Evolutionary conservation across 345 rosid species (phyloP).

Genomic region (Iberis pinnata): DNA sequence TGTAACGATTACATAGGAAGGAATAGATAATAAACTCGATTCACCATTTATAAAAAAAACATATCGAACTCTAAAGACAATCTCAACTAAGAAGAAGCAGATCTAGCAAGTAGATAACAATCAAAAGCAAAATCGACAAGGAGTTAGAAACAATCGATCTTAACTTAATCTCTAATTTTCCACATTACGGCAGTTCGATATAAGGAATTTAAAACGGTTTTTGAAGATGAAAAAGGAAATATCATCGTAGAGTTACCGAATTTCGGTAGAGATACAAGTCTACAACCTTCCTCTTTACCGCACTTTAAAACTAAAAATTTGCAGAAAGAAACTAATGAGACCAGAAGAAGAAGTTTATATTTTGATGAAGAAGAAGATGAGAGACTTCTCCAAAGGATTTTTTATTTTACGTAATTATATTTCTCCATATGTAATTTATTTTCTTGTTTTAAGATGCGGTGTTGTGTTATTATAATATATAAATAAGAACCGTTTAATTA

Average conservation of each 20-base stretch:
- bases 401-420: neutral
- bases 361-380: constrained; percentile 19
- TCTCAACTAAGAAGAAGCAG: constrained; percentile 16
- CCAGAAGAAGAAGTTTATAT: neutral
- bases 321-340: constrained; percentile 15
- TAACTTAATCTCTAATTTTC: constrained; percentile 11
- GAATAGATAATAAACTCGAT: constrained; percentile 9
- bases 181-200: constrained; percentile 27
- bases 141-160: constrained; percentile 20
- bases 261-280: constrained; percentile 23
- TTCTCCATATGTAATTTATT: neutral
- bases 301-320: constrained; percentile 23
- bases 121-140: constrained; percentile 25
- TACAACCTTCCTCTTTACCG: constrained; percentile 29
- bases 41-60: neutral
- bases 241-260: constrained; percentile 29
- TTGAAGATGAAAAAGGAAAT: neutral
- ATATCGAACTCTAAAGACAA: constrained; percentile 22
- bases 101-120: constrained; percentile 29
- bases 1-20: neutral
- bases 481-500: neutral
- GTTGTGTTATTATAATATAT: neutral
- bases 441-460: neutral
- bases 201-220: constrained; percentile 17
- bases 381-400: neutral